A percentile compares a stretch with the other conserved stretches of the same genome.
phyloP scores from a whole-genome alignment of 768 basidiomycete species.

The Dentipellis fragilis region DNA sequence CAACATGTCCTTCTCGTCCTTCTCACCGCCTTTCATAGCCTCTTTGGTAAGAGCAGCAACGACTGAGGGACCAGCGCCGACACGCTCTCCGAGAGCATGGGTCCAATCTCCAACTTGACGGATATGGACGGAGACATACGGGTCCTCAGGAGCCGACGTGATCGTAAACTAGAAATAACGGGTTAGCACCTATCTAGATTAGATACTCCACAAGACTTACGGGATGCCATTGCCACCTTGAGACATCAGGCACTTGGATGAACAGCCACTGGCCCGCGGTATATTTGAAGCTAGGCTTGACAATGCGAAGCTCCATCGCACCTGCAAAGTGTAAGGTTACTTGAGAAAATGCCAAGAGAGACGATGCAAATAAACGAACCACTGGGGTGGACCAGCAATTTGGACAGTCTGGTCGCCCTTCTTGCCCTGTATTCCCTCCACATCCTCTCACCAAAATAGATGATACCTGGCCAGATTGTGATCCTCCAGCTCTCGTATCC shows the following conservation, averaged over 20 bases:
- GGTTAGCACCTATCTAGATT: background rate
- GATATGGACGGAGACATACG: conserved; percentile 86
- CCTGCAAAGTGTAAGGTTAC: conserved; percentile 29
- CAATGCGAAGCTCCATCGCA: conserved; percentile 88
- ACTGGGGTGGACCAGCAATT: conserved; percentile 84
- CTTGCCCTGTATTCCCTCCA: conserved; percentile 78
- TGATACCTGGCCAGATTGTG: conserved; percentile 85
- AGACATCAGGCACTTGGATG: conserved; percentile 81
- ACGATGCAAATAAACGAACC: conserved; percentile 34
- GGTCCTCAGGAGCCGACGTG: conserved; percentile 90
- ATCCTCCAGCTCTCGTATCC: conserved; percentile 89
- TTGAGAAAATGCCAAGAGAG: background rate
- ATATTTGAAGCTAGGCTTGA: conserved; percentile 89
- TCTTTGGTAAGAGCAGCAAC: conserved; percentile 71
- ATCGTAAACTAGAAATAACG: conserved; percentile 65
- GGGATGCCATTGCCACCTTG: conserved; percentile 88
- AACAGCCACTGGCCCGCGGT: conserved; percentile 89
- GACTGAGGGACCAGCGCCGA: conserved; percentile 71
- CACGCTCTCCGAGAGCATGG: conserved; percentile 70
- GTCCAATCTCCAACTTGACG: conserved; percentile 92
- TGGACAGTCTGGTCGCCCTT: conserved; percentile 66
- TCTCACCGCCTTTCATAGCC: conserved; percentile 70
- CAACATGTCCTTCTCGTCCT: conserved; percentile 32
- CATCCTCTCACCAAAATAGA: conserved; percentile 83
- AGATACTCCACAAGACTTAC: conserved; percentile 37